Evolutionary conservation across 768 basidiomycete species (phyloP).

Genomic region (Calocera cornea): DNA sequence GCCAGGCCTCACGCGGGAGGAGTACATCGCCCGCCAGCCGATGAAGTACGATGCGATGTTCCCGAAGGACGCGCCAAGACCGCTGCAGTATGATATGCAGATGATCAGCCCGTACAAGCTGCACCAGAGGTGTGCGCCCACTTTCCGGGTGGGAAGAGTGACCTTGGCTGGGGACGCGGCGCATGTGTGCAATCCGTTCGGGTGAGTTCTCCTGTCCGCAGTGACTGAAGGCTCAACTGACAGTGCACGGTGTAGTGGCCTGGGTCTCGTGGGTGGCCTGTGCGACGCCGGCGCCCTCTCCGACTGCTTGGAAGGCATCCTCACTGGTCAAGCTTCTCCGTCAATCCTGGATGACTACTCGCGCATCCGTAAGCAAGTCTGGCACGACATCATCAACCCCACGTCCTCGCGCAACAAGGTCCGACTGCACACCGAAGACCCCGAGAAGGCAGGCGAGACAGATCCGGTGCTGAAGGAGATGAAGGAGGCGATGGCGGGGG

Average conservation of each 20-base stretch:
- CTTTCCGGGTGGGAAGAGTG: neutral
- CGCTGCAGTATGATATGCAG: slow-evolving; percentile 4
- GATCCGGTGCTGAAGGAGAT: neutral
- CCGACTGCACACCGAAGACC: neutral
- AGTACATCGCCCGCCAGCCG: slow-evolving; percentile 5
- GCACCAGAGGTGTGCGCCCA: neutral
- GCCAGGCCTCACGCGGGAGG: neutral
- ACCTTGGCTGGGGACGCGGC: neutral
- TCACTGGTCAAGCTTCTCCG: neutral
- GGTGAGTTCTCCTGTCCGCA: neutral
- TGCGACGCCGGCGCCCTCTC: neutral
- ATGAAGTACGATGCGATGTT: neutral
- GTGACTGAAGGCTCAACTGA: neutral
- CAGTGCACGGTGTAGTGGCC: neutral
- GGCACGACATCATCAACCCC: neutral
- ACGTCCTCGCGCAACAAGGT: neutral
- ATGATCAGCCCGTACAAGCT: slow-evolving; percentile 4
- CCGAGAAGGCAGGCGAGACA: neutral
- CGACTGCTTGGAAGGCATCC: slow-evolving; percentile 1
- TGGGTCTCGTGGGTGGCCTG: neutral
- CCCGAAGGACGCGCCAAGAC: neutral
- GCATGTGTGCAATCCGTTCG: slow-evolving; percentile 1
- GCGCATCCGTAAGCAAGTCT: neutral
- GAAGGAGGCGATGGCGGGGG: neutral
- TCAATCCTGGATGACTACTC: slow-evolving; percentile 3